Conservation (phyloP, 768 basidiomycete genomes). For the Tylopilus plumbeoviolaceoides region DNA sequence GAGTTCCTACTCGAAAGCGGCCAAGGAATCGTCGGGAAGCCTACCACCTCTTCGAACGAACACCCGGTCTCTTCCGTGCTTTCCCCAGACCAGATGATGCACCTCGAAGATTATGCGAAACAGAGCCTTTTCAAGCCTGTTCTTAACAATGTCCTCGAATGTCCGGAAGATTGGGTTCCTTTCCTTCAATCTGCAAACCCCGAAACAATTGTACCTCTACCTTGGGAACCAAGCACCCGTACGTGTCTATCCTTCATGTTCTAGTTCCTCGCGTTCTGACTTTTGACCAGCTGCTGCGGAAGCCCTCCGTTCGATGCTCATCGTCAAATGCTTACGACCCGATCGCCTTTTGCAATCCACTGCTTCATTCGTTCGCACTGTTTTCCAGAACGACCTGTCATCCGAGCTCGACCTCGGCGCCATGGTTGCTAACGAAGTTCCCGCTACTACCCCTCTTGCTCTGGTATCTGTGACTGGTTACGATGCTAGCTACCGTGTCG, state of each 20-base stretch:
- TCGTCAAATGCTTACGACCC: constrained; percentile 90
- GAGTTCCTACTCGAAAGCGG: constrained; percentile 92
- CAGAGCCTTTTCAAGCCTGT: constrained; percentile 78
- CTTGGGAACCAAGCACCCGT: constrained; percentile 81
- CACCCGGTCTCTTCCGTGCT: constrained; percentile 45
- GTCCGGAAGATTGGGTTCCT: constrained; percentile 63
- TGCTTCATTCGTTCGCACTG: constrained; percentile 64
- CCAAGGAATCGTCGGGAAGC: constrained; percentile 47
- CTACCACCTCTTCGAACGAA: constrained; percentile 33
- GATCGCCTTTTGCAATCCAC: constrained; percentile 87
- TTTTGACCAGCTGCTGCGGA: constrained; percentile 56
- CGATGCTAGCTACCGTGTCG: constrained; percentile 96
- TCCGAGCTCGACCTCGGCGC: constrained; percentile 70
- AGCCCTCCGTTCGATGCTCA: constrained; percentile 68
- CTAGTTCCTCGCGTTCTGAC: constrained; percentile 10
- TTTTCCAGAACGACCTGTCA: constrained; percentile 81
- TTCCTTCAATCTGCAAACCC: constrained; percentile 69
- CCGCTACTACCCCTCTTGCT: constrained; percentile 78
- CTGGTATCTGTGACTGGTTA: constrained; percentile 93
- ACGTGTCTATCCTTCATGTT: constrained; percentile 30
- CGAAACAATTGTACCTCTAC: constrained; percentile 64
- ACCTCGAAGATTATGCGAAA: constrained; percentile 67
- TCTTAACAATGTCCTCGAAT: constrained; percentile 52
- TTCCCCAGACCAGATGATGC: constrained; percentile 61
- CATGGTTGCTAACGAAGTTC: constrained; percentile 79